These are phyloP conservation scores for Lachnum nothofagi DNA, from an alignment of 2,329 filamentous ascomycete species.

Conservation along the genomic window DNA sequence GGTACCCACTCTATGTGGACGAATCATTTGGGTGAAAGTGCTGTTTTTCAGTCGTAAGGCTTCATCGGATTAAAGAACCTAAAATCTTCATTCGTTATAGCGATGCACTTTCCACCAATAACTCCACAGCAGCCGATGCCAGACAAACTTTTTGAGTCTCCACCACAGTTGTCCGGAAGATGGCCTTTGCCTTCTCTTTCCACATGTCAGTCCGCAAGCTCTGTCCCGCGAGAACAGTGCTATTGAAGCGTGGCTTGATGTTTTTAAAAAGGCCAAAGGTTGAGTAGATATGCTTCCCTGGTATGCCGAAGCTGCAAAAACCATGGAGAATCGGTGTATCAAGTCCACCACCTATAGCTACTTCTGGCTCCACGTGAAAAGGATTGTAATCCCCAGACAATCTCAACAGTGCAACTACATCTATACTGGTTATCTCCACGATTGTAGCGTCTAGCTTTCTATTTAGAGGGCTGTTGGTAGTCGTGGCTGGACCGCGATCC, in stretches of 20 bases:
- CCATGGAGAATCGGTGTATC: slow-evolving; percentile 87
- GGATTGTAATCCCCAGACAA: background rate
- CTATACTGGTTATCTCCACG: background rate
- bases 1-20: no score
- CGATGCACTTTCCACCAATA: no score
- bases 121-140: background rate
- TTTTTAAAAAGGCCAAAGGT: slow-evolving; percentile 76
- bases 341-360: slow-evolving; percentile 81
- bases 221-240: background rate
- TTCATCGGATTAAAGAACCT: no score
- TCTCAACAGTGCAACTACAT: background rate
- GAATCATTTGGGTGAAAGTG: no score
- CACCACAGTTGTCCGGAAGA: background rate
- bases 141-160: background rate
- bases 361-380: background rate
- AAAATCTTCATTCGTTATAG: no score
- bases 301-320: slow-evolving; percentile 83
- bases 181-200: background rate
- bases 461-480: background rate
- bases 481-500: background rate
- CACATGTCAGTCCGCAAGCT: background rate
- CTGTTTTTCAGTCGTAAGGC: no score
- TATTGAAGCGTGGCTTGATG: slow-evolving; percentile 40
- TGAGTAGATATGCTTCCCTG: slow-evolving; percentile 80
- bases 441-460: background rate